A percentile compares a stretch with the other conserved stretches of the same genome.
Conservation (phyloP, 148 eudicot genomes). For the Linanthus parryae region DNA sequence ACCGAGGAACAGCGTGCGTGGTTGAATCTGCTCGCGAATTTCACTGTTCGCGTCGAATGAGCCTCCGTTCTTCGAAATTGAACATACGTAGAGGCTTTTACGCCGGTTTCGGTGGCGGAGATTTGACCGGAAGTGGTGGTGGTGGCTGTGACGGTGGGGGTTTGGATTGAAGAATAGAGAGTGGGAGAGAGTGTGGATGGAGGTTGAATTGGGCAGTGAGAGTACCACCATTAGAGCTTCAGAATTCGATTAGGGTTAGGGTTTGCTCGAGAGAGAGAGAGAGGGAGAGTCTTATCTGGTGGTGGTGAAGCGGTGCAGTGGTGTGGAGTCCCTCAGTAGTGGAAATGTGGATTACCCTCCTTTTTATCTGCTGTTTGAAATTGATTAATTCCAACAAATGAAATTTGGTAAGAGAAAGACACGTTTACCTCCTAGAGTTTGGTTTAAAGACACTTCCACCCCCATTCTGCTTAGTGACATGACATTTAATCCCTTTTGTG, state of each 20-base stretch:
- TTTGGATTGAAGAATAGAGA: constrained; percentile 3
- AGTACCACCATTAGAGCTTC: neutral
- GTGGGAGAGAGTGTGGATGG: constrained; percentile 6
- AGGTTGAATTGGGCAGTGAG: constrained; percentile 3
- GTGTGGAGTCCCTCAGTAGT: no score
- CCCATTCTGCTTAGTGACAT: no score
- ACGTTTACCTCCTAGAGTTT: no score
- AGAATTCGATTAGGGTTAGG: neutral
- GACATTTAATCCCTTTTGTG: no score
- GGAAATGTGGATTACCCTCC: no score
- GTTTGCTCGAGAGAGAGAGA: constrained; percentile 1
- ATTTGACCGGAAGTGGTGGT: neutral
- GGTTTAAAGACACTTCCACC: no score
- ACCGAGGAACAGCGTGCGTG: constrained; percentile 60
- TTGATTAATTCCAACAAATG: no score
- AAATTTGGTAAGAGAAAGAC: no score
- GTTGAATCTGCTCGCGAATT: constrained; percentile 4
- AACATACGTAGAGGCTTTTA: neutral
- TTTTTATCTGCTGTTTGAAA: no score
- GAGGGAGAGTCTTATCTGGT: neutral
- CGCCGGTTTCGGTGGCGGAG: neutral
- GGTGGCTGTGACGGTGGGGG: constrained; percentile 2
- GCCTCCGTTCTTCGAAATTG: constrained; percentile 1
- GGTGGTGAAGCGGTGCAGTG: neutral
- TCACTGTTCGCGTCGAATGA: constrained; percentile 4